phyloP scores from a whole-genome alignment of 306 rosid genomes.

The Pachyrhizus erosus region DNA sequence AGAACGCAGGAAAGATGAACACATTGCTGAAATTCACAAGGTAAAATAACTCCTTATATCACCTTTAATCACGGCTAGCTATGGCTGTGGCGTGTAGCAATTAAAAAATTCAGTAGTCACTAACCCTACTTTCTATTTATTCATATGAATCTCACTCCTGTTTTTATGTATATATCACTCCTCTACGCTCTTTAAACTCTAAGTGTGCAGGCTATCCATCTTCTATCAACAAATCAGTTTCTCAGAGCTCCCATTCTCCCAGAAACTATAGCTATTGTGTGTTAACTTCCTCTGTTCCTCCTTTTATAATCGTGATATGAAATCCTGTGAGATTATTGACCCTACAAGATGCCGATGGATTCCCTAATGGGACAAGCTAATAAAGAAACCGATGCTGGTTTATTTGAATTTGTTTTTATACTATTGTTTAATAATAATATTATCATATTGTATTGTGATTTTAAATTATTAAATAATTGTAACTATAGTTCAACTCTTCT shows the following conservation, averaged over 20 bases:
- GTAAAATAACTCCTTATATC: slow-evolving; percentile 18
- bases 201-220: not conserved
- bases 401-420: not conserved
- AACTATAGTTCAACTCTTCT: too few relatives aligned
- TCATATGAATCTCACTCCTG: too few relatives aligned
- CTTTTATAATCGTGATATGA: slow-evolving; percentile 13
- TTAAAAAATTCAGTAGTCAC: not conserved
- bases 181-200: not conserved
- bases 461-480: not conserved
- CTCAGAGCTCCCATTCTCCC: not conserved
- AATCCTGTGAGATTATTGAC: not conserved
- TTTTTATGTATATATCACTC: not conserved
- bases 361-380: not conserved
- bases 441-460: not conserved
- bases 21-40: slow-evolving; percentile 10
- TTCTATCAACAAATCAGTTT: slow-evolving; percentile 7
- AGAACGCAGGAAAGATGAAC: slow-evolving; percentile 10
- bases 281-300: slow-evolving; percentile 5
- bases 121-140: too few relatives aligned
- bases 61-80: not conserved
- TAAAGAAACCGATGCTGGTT: not conserved
- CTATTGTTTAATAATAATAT: not conserved
- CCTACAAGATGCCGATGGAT: slow-evolving; percentile 9
- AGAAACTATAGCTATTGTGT: not conserved
- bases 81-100: not conserved